Conservation (phyloP, 140 eudicot species). For the Flaveria floridana region DNA sequence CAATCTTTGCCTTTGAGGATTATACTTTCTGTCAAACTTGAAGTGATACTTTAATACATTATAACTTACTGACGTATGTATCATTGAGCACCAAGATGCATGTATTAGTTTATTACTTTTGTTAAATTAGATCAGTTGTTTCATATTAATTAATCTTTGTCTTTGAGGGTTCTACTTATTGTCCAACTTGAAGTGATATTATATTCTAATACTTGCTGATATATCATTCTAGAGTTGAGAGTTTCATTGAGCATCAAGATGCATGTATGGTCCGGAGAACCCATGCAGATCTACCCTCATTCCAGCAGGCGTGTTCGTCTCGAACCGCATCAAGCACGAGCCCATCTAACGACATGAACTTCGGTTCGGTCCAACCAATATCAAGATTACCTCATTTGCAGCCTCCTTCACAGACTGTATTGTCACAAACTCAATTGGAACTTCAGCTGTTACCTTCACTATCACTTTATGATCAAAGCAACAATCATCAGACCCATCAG, state of each 20-base stretch:
- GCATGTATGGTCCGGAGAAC: slow-evolving; percentile 52
- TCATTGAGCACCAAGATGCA: no score
- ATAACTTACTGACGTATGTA: background rate
- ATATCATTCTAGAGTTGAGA: slow-evolving; percentile 53
- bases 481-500: slow-evolving; percentile 33
- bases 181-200: slow-evolving; percentile 10
- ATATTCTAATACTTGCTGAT: background rate
- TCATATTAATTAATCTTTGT: slow-evolving; percentile 22
- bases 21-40: slow-evolving; percentile 8
- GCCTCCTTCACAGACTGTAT: slow-evolving; percentile 21
- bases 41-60: background rate
- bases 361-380: slow-evolving; percentile 30
- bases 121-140: slow-evolving; percentile 2
- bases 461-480: slow-evolving; percentile 39
- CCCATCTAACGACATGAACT: slow-evolving; percentile 48
- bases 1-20: slow-evolving; percentile 13
- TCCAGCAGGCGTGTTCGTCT: slow-evolving; percentile 55
- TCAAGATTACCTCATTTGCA: slow-evolving; percentile 26
- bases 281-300: slow-evolving; percentile 42
- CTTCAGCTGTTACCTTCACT: slow-evolving; percentile 55
- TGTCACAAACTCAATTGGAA: slow-evolving; percentile 36
- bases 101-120: background rate
- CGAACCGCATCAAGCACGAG: slow-evolving; percentile 61
- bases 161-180: background rate
- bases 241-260: slow-evolving; percentile 76